Evolutionary conservation across 495 filamentous ascomycete species (phyloP), one percentile per base, ranked within the genome.

Genomic region (Cairneyella variabilis): DNA sequence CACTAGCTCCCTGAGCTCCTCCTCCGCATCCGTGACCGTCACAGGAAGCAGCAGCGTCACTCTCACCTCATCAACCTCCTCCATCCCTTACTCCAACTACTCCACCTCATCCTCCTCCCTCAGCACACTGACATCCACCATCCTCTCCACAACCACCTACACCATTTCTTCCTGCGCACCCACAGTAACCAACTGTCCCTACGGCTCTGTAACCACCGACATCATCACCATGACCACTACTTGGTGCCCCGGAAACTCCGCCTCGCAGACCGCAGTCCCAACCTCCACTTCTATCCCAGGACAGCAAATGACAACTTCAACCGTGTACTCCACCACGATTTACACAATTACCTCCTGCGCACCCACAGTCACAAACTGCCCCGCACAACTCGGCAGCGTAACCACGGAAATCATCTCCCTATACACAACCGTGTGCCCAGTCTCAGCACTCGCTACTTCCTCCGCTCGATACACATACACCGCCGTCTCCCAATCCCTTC

Each of bases 311-410:
- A 83, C 79, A 47, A 80, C 76, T 21, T 84, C 80, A 8, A 84
- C 83, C 37, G 69, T 84, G n/a, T 83, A 75, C 64, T 66, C 72
- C 12, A 86, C 83, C 9, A 76, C 70, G 46, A 69, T 74, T 58
- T 69, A 77, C 51, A 84, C 83, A 3, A 69, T 83, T 59, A 81
- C 77, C 3, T 76, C 73, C 51, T 85, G 80, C 62, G 72, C 73
- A 5, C 64, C 82, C 1, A 74, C 67, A 8, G 76, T 85, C 16
- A 79, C 76, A 48, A 65, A 80, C 61, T 86, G 83, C 69, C 82
- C 82, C 4, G 77, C 74, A 63, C 28, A 54, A 64, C 16, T 80
- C 66, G 68, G 70, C 30, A 36, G 26, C 1, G 69, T 75, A 9
- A 64, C 65, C 16, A 75, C 72, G 36, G 62, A 71, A 43, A 68